Evolutionary conservation across 768 basidiomycete species (phyloP).

Genomic region (Dendrothele bispora): DNA sequence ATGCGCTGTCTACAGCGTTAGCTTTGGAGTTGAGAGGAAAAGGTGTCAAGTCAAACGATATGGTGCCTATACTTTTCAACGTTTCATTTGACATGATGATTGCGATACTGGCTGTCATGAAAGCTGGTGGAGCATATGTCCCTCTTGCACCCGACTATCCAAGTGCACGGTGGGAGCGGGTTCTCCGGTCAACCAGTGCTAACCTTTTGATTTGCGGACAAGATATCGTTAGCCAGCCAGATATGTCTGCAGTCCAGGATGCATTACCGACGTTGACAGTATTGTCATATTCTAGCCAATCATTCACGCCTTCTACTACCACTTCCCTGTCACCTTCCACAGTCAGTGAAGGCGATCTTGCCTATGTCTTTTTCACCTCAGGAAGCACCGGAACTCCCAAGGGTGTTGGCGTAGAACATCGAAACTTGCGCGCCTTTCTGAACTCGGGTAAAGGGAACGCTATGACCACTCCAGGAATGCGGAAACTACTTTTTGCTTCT

Average conservation of each 20-base stretch:
- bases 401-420: conserved; percentile 20
- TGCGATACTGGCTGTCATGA: conserved; percentile 29
- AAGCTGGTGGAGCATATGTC: conserved; percentile 26
- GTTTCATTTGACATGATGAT: conserved; percentile 13
- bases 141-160: conserved; percentile 29
- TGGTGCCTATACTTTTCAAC: conserved; percentile 8
- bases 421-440: conserved; percentile 16
- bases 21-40: conserved; percentile 2
- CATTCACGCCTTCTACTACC: too few relatives aligned
- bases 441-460: conserved; percentile 19
- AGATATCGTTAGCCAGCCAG: too few relatives aligned
- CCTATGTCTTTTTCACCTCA: conserved; percentile 23
- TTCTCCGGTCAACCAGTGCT: not conserved
- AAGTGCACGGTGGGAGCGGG: conserved; percentile 21
- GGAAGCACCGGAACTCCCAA: conserved; percentile 22
- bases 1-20: not conserved
- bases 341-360: too few relatives aligned
- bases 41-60: not conserved
- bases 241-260: too few relatives aligned
- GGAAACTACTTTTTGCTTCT: conserved; percentile 23
- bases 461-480: not conserved
- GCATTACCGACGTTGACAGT: too few relatives aligned
- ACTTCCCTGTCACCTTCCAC: too few relatives aligned
- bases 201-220: not conserved
- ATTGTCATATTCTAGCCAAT: too few relatives aligned